Conservation (phyloP, 306 rosid genomes). For the Myrica gale region DNA sequence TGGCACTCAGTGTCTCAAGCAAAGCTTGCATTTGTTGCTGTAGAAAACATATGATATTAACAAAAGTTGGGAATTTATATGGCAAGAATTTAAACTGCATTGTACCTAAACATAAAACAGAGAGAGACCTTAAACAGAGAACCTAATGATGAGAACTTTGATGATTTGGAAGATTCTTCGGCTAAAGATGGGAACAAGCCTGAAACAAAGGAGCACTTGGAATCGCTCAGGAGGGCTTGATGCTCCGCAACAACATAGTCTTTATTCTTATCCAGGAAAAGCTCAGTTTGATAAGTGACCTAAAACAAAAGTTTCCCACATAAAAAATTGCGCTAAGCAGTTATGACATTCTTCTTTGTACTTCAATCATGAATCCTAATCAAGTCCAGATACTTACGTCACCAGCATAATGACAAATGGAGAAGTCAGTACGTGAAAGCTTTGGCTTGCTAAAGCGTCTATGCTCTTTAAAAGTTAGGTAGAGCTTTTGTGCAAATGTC, state of each 20-base stretch:
- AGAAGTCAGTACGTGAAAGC: conserved; percentile 79
- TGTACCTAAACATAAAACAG: conserved; percentile 12
- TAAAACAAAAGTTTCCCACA: conserved; percentile 33
- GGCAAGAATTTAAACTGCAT: conserved; percentile 6
- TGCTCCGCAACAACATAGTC: conserved; percentile 96
- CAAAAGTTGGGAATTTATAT: conserved; percentile 17
- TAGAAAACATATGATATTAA: conserved; percentile 12
- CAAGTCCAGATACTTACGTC: conserved; percentile 59
- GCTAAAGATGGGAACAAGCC: conserved; percentile 78
- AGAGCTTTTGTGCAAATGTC: conserved; percentile 84
- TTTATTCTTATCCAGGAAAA: conserved; percentile 92
- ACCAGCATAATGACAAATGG: conserved; percentile 89
- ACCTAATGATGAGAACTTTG: conserved; percentile 91
- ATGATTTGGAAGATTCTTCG: conserved; percentile 82
- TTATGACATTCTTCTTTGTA: no score
- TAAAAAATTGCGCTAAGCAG: background rate
- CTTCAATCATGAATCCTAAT: conserved; percentile 16
- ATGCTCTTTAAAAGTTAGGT: conserved; percentile 80
- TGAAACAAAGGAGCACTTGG: conserved; percentile 79
- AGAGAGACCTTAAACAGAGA: conserved; percentile 73
- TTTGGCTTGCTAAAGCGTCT: conserved; percentile 97
- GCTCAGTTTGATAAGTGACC: conserved; percentile 95
- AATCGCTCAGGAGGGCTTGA: conserved; percentile 74
- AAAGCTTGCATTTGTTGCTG: conserved; percentile 92
- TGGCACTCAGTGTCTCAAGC: conserved; percentile 88